These are phyloP conservation scores for Nitzschia sp. DNA, from an alignment of 108 stramenopile genomes.

Conservation along the genomic window DNA sequence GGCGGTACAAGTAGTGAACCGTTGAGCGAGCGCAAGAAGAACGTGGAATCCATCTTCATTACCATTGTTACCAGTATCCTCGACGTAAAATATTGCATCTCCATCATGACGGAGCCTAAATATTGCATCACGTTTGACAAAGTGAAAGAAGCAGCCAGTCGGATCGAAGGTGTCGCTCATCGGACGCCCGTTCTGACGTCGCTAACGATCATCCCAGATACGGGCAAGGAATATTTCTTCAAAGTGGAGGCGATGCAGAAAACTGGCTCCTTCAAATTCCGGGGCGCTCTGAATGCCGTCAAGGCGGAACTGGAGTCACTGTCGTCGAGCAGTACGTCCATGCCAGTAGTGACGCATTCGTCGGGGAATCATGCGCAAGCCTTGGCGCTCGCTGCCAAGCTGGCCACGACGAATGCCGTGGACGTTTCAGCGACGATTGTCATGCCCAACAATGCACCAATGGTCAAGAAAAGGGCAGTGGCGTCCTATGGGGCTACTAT, in stretches of 20 bases:
- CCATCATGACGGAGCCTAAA: not conserved
- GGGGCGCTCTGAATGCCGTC: slow-evolving; percentile 82
- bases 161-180: slow-evolving; percentile 43
- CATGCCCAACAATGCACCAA: slow-evolving; percentile 82
- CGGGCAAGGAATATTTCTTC: slow-evolving; percentile 49
- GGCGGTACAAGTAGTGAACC: no score
- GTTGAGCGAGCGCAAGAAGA: no score
- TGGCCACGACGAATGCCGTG: slow-evolving; percentile 34
- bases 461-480: slow-evolving; percentile 61
- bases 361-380: slow-evolving; percentile 91
- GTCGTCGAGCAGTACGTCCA: slow-evolving; percentile 13
- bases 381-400: slow-evolving; percentile 67
- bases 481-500: slow-evolving; percentile 71
- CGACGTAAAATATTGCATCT: no score
- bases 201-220: slow-evolving; percentile 7
- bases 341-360: slow-evolving; percentile 27
- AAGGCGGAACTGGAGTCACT: slow-evolving; percentile 7
- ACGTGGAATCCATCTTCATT: no score
- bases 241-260: slow-evolving; percentile 83
- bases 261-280: slow-evolving; percentile 88
- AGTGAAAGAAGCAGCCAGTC: slow-evolving; percentile 34
- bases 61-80: no score
- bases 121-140: slow-evolving; percentile 36
- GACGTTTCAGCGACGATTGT: slow-evolving; percentile 50
- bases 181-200: slow-evolving; percentile 52